Evolutionary conservation across 805 yeast species (phyloP), one percentile per base, ranked within the genome.

Genomic region (Candida yuanshanica): DNA sequence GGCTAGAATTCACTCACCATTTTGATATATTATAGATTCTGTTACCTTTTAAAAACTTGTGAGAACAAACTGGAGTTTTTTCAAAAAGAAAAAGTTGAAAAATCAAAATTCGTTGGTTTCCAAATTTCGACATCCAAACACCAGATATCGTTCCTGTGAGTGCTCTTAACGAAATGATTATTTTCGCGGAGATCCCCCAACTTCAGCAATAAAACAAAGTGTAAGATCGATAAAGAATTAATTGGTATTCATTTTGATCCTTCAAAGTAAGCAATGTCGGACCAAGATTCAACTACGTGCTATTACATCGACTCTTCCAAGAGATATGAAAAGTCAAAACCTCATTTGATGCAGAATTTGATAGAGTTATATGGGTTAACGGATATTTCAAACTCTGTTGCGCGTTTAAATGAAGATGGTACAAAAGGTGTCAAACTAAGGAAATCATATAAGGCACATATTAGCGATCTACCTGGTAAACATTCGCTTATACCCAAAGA

Each of bases 371-470:
- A 88, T 52, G 81, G 80, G 2, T 63, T 93, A 32, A 74, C 75
- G 31, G 73, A 71, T 2, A 65, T 90, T 12, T 85, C 96, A 1
- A 70, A 75, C 41, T 81, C 95, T 4, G 82, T 93, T 33, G 95
- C 96, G 1, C 74, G 99, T 55, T 74, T 82, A 10, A 89, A 86
- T 53, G 81, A 88, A 2, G 95, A 83, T 53, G 96, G 96, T 0
- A 75, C 93, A 1, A 89, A 86, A 51, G 96, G 96, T 41, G 89
- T 89, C 29, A 93, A 93, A 64, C 73, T 93, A 41, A 74, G 99
- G 53, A 93, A 93, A 63, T 88, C 97, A 0, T 93, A 93, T 65
- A 93, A 93, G 61, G 89, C 90, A 49, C 98, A 91, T 59, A 83
- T 93, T 12, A 70, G 75, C 29, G 97, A 90, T 51, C 66, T 93